Evolutionary conservation across 2,329 filamentous ascomycete genomes (phyloP).

Genomic region (Ophiostoma sp.): DNA sequence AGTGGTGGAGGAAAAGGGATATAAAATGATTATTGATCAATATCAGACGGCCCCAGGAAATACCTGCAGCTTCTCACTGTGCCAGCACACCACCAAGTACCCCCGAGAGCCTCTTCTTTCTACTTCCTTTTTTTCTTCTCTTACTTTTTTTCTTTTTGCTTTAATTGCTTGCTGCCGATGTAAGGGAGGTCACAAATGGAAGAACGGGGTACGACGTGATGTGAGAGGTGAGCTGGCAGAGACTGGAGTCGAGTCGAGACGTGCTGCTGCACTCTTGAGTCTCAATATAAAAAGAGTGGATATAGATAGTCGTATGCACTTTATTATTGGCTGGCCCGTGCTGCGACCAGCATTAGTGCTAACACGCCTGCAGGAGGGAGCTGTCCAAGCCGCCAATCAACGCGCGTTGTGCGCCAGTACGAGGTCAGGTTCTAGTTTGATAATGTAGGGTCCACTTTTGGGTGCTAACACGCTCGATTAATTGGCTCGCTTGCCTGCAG

Average conservation of each 20-base stretch:
- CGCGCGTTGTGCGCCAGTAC: neutral
- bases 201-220: conserved; percentile 12
- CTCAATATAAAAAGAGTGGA: neutral
- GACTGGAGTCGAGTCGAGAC: neutral
- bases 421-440: neutral
- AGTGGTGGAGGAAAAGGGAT: neutral
- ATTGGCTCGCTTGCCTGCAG: conserved; percentile 8
- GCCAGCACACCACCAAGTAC: conserved; percentile 2
- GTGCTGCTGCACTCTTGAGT: neutral
- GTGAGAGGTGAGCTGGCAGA: conserved; percentile 15
- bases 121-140: neutral
- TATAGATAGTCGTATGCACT: neutral
- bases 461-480: neutral
- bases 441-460: neutral
- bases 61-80: neutral
- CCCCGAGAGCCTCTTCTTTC: neutral
- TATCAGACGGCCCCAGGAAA: conserved; percentile 10
- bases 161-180: conserved; percentile 12
- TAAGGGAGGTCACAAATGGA: conserved; percentile 9
- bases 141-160: neutral
- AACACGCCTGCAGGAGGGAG: conserved; percentile 19
- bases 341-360: conserved; percentile 22
- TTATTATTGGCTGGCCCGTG: conserved; percentile 16
- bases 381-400: conserved; percentile 12
- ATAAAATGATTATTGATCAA: neutral